phyloP scores from a whole-genome alignment of 2,329 filamentous ascomycete genomes.

The Parastagonospora avenae region DNA sequence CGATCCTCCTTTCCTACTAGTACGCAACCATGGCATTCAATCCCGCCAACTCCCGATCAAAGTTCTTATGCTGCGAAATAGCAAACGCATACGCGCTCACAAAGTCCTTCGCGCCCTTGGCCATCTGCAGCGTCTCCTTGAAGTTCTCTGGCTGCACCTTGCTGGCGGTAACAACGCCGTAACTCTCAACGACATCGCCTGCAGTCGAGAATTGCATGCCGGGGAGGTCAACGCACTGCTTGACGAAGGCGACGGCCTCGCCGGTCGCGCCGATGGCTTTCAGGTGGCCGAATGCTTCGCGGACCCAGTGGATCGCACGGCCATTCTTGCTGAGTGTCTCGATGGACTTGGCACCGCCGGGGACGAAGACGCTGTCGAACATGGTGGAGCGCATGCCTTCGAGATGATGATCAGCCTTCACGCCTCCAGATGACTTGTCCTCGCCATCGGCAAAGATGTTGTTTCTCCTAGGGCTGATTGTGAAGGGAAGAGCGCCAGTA shows the following conservation, averaged over 20 bases:
- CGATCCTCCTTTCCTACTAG: slow-evolving; percentile 46
- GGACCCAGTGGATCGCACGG: slow-evolving; percentile 75
- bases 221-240: slow-evolving; percentile 52
- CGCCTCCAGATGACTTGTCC: slow-evolving; percentile 59
- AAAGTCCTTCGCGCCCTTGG: slow-evolving; percentile 71
- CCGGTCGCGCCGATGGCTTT: slow-evolving; percentile 79
- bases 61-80: slow-evolving; percentile 76
- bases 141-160: slow-evolving; percentile 61
- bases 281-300: slow-evolving; percentile 80
- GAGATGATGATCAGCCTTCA: slow-evolving; percentile 76
- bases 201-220: slow-evolving; percentile 57
- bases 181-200: slow-evolving; percentile 66
- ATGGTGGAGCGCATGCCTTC: slow-evolving; percentile 80
- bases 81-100: slow-evolving; percentile 71
- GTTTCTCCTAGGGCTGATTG: slow-evolving; percentile 72
- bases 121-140: slow-evolving; percentile 66
- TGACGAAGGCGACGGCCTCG: slow-evolving; percentile 70
- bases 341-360: slow-evolving; percentile 69
- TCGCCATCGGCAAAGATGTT: slow-evolving; percentile 67
- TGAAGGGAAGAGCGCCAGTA: slow-evolving; percentile 69
- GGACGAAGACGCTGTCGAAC: slow-evolving; percentile 80
- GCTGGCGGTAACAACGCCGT: slow-evolving; percentile 75
- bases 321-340: slow-evolving; percentile 70
- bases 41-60: slow-evolving; percentile 73
- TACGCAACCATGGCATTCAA: slow-evolving; percentile 71